Base-by-base conservation (phyloP, 495 filamentous ascomycete species). In the Daldinia grandis region DNA sequence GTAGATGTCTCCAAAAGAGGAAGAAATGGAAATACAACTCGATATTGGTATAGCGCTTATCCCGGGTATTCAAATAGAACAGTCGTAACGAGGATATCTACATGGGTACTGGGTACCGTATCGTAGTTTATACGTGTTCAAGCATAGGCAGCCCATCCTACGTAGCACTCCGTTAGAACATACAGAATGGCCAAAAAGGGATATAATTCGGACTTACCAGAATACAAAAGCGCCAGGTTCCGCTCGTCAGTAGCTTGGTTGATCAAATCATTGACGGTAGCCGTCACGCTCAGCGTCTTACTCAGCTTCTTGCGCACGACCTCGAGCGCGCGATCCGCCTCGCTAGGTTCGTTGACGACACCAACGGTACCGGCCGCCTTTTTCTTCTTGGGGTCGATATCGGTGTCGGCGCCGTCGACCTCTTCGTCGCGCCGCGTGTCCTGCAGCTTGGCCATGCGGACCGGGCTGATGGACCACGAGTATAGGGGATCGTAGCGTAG, bases 401-500 rank as follows among this genome's bases (percentile, higher is more conserved):
- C 74, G 19, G 68, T 37, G 9, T 75, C 78, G 21, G 59, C 70
- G 10, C 59, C 73, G 0, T 54, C 79, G 5, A 74, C 78, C 7
- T 72, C 77, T 14, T 69, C 79, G 27, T 70, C 78, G 10, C 74
- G 80, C 42, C 84, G 79, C 4, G 82, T 81, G 63, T 87, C 87
- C 74, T 87, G 87, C 67, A 86, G 73, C 61, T 84, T 86, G 19
- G 84, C 87, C 80, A 97, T 87, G 53, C 94, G 88, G 56, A 97
- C 80, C 0, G 95, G 95, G n/a, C 93, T 95, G 19, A 98, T 88
- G 17, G 92, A 92, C 95, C 95, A 99, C 74, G 86, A 93, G 78
- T 98, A 97, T 65, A 99, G 84, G 2, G 95, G 96, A 83, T 99
- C 95, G 75, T 97, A 97, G 19, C 96, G 91, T 57, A 99, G 84